A percentile compares a stretch with the other conserved stretches of the same genome.
Evolutionary conservation across 2,329 filamentous ascomycete genomes (phyloP).

Genomic region (Phaeophleospora eucalypticola): DNA sequence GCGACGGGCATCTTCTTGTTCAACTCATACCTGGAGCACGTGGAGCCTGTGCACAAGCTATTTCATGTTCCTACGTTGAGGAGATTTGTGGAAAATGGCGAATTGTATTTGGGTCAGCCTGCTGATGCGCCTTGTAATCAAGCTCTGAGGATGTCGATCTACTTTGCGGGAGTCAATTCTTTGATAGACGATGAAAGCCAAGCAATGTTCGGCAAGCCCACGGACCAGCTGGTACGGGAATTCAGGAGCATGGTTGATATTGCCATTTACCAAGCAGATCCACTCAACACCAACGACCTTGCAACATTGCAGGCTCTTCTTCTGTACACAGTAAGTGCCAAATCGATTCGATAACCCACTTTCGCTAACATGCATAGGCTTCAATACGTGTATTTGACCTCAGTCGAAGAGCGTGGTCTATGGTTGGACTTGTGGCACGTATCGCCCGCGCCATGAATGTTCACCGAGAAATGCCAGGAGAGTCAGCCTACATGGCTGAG

Average conservation of each 20-base stretch:
- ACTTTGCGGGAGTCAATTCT: slow-evolving; percentile 31
- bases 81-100: slow-evolving; percentile 21
- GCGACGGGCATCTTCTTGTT: slow-evolving; percentile 18
- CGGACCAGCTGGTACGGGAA: slow-evolving; percentile 20
- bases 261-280: slow-evolving; percentile 29
- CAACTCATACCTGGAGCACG: slow-evolving; percentile 24
- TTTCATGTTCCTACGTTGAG: slow-evolving; percentile 28
- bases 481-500: slow-evolving; percentile 28
- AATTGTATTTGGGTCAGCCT: slow-evolving; percentile 25
- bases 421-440: slow-evolving; percentile 29
- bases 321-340: slow-evolving; percentile 23
- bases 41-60: slow-evolving; percentile 29
- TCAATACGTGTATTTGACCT: slow-evolving; percentile 24
- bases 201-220: slow-evolving; percentile 15
- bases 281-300: slow-evolving; percentile 30
- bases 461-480: slow-evolving; percentile 24
- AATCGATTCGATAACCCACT: background rate
- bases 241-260: slow-evolving; percentile 29
- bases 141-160: slow-evolving; percentile 29
- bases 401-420: slow-evolving; percentile 30
- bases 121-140: slow-evolving; percentile 21
- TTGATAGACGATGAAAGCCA: slow-evolving; percentile 29
- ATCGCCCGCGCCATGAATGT: slow-evolving; percentile 32
- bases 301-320: slow-evolving; percentile 31
- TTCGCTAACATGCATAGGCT: slow-evolving; percentile 12